phyloP scores from a whole-genome alignment of 306 rosid genomes.

The Vigna hirtella region DNA sequence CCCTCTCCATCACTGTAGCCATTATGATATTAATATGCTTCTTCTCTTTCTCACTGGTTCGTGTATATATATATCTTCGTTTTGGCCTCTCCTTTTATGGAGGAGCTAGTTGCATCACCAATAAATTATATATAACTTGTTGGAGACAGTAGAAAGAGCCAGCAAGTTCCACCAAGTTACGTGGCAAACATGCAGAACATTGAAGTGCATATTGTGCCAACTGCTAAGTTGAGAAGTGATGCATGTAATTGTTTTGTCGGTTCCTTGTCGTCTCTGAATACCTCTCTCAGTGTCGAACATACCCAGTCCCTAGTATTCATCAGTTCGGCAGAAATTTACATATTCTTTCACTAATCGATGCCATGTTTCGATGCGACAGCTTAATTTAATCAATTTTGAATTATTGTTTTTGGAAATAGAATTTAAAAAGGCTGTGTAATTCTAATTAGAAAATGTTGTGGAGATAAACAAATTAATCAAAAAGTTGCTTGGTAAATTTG shows the following conservation, averaged over 20 bases:
- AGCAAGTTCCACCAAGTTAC: slow-evolving; percentile 25
- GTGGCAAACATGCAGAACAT: slow-evolving; percentile 52
- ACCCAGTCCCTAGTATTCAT: neutral
- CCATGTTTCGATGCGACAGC: neutral
- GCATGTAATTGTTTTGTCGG: slow-evolving; percentile 6
- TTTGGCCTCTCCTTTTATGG: slow-evolving; percentile 6
- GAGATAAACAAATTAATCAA: too few species aligned
- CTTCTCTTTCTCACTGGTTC: neutral
- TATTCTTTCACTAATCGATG: neutral
- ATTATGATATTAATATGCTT: slow-evolving; percentile 37
- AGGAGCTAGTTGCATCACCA: neutral
- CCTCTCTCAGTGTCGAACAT: neutral
- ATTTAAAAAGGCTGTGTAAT: too few species aligned
- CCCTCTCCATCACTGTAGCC: slow-evolving; percentile 57
- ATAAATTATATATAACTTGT: neutral
- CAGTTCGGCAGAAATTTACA: neutral
- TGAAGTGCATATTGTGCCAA: slow-evolving; percentile 25
- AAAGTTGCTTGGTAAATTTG: too few species aligned
- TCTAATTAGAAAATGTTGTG: too few species aligned
- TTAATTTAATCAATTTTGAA: too few species aligned
- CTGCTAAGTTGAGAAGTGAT: slow-evolving; percentile 18
- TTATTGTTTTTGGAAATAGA: too few species aligned
- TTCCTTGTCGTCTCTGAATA: neutral
- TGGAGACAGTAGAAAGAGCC: slow-evolving; percentile 38
- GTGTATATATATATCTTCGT: slow-evolving; percentile 8